These are phyloP conservation scores for Euphorbia peplus DNA, from an alignment of 345 rosid genomes.

Conservation along the genomic window DNA sequence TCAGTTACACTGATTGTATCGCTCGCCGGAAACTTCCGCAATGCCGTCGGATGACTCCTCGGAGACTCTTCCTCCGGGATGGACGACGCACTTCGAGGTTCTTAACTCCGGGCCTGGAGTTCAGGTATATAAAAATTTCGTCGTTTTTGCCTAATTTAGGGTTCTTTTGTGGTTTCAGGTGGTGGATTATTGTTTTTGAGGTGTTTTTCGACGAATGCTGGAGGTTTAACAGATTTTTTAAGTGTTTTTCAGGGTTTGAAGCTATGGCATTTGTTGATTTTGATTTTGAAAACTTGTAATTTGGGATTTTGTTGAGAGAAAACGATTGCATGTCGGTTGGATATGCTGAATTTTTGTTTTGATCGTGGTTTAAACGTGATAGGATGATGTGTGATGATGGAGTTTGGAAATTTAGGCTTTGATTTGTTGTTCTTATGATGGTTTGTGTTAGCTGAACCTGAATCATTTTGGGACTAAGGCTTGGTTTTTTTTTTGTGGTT, in stretches of 20 bases:
- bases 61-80: conserved; percentile 59
- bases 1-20: too few relatives aligned
- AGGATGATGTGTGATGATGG: background rate
- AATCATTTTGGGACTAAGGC: too few relatives aligned
- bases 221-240: background rate
- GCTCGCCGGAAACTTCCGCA: too few relatives aligned
- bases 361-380: background rate
- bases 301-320: background rate
- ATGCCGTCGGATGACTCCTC: too few relatives aligned
- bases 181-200: background rate
- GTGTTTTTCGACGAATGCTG: background rate
- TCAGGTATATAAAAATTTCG: conserved; percentile 29
- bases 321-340: conserved; percentile 1
- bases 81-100: conserved; percentile 38
- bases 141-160: background rate
- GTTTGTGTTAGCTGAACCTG: too few relatives aligned
- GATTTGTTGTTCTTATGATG: too few relatives aligned
- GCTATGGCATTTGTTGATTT: background rate
- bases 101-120: conserved; percentile 47
- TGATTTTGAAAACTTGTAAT: background rate
- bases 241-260: background rate
- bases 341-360: background rate
- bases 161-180: background rate
- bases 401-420: background rate
- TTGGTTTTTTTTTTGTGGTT: too few relatives aligned